Evolutionary conservation across 768 basidiomycete species (phyloP), one percentile per base, ranked within the genome.

Genomic region (Auriscalpium vulgare): DNA sequence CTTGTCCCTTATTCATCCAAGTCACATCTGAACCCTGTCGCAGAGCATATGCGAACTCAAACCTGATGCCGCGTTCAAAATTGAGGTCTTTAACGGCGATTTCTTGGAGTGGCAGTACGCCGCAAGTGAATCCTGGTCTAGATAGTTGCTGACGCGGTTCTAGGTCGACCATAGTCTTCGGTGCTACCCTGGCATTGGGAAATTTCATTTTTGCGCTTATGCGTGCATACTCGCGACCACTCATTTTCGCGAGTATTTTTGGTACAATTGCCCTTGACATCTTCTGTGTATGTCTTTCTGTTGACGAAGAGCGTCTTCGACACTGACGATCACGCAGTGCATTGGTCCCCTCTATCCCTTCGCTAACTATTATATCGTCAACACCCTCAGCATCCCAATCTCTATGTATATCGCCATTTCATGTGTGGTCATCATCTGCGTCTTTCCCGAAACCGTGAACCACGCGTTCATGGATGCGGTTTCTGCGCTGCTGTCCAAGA

Each of bases 401-500:
- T 67, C 71, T 3, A 72, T 66, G 53, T 83, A 77, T 67, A 66
- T 76, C 46, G 81, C 70, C n/a, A 78, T 81, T 50, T 79, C 72
- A 0, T 34, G 78, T n/a, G 68, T 74, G 5, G 63, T 72, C 3
- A 75, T 75, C 10, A 52, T 77, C 8, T 62, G 81, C 53, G 67
- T 82, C 51, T 84, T 83, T 65, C 82, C 82, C 8, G 74, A 78
- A 60, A 74, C 78, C 0, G 67, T 81, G 51, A 74, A 77, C 55
- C 76, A 79, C 54, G 62, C 70, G 4, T 68, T 68, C 38, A 65
- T 78, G 47, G 62, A 59, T 17, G 65, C 60, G 10, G 54, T 68
- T n/a, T 63, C 66, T 4, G 64, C 53, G 11, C 68, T 74, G 37
- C 62, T 75, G 1, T 61, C 63, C 17, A 63, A 68, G 29, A 47